Evolutionary conservation across 306 rosid species (phyloP).

Genomic region (Vigna reflexopilosa): DNA sequence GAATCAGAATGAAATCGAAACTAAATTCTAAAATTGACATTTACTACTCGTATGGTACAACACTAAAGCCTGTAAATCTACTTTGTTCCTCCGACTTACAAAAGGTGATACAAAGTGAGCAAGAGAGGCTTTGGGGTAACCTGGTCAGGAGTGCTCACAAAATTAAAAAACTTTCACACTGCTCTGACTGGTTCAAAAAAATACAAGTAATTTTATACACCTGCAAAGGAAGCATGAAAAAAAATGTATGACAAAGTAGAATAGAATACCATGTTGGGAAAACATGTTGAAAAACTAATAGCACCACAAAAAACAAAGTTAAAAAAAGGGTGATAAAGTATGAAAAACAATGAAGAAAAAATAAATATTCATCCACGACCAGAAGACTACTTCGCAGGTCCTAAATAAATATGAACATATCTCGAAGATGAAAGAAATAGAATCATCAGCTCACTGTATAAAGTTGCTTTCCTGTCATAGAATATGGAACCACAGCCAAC

Average conservation of each 20-base stretch:
- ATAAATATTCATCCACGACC: constrained; percentile 29
- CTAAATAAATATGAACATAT: not conserved
- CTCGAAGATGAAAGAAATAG: constrained; percentile 13
- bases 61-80: constrained; percentile 43
- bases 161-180: constrained; percentile 52
- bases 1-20: constrained; percentile 31
- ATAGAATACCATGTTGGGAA: constrained; percentile 3
- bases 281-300: constrained; percentile 24
- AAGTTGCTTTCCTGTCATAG: constrained; percentile 8
- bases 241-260: constrained; percentile 5
- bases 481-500: constrained; percentile 37
- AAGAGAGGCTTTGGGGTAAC: constrained; percentile 46
- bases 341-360: constrained; percentile 1
- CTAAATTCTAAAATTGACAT: constrained; percentile 40
- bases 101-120: constrained; percentile 29
- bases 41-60: constrained; percentile 48
- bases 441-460: constrained; percentile 12
- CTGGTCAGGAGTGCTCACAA: constrained; percentile 56
- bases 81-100: constrained; percentile 37
- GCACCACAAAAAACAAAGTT: not conserved
- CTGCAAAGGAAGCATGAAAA: constrained; percentile 48
- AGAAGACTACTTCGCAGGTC: not conserved
- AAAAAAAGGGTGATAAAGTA: not conserved
- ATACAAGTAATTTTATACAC: constrained; percentile 47
- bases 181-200: constrained; percentile 48